Percentiles rank a stretch among this genome's conserved stretches.
These are phyloP conservation scores for Fusarium bulbicola DNA, from an alignment of 2,329 filamentous ascomycete species.

Conservation along the genomic window DNA sequence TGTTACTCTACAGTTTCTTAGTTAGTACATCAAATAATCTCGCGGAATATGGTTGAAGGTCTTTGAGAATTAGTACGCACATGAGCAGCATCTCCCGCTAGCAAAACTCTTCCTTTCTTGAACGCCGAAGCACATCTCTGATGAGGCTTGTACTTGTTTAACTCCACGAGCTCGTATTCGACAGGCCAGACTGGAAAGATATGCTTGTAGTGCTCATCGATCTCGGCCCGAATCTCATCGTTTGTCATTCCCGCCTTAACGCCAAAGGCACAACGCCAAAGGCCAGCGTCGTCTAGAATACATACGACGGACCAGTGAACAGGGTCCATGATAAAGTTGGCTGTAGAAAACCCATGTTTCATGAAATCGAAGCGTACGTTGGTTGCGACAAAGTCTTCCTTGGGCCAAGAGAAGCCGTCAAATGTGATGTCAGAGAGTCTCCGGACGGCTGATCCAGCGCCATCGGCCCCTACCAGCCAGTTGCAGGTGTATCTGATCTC, in stretches of 20 bases:
- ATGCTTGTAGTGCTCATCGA: not conserved
- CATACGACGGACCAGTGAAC: not conserved
- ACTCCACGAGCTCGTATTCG: not conserved
- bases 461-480: not conserved
- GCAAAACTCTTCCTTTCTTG: not conserved
- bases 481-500: not conserved
- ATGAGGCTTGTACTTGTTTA: not conserved
- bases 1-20: too few relatives aligned
- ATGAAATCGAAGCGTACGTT: not conserved
- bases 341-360: not conserved
- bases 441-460: not conserved
- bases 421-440: not conserved
- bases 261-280: not conserved
- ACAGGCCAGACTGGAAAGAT: not conserved
- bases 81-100: not conserved
- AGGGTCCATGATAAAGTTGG: not conserved
- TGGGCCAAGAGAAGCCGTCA: not conserved
- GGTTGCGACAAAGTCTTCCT: not conserved
- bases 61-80: not conserved
- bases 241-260: not conserved
- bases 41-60: rapidly evolving
- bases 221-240: not conserved
- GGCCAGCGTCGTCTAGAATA: not conserved
- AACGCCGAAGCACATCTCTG: not conserved
- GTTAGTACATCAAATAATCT: not conserved